phyloP scores from a whole-genome alignment of 257 asterid genomes.

The Scutellaria barbata region DNA sequence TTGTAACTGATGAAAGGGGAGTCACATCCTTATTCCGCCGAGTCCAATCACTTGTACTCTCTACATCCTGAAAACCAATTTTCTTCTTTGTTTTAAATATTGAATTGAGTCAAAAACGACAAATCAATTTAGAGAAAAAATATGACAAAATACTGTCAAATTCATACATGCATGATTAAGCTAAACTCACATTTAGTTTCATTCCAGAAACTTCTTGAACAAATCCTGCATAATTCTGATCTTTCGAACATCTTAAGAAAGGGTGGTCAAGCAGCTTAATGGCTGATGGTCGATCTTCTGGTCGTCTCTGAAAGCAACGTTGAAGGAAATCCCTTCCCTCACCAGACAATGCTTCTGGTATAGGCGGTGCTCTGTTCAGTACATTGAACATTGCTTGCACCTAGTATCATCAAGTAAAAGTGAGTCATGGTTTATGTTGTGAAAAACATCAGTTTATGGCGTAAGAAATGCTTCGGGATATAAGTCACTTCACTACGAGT shows the following conservation, averaged over 20 bases:
- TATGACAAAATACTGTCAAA: background rate
- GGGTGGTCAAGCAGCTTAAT: slow-evolving; percentile 66
- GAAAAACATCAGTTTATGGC: background rate
- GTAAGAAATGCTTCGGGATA: background rate
- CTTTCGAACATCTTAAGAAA: slow-evolving; percentile 55
- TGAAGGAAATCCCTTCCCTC: slow-evolving; percentile 84
- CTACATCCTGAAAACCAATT: slow-evolving; percentile 48
- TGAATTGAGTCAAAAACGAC: background rate
- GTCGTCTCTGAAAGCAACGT: slow-evolving; percentile 69
- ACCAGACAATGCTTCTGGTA: slow-evolving; percentile 68
- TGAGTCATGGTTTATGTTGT: background rate
- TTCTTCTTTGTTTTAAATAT: slow-evolving; percentile 6
- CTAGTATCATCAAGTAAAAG: slow-evolving; percentile 39
- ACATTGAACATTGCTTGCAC: slow-evolving; percentile 92
- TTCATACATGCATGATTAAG: slow-evolving; percentile 6
- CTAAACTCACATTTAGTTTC: slow-evolving; percentile 51
- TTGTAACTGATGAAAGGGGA: slow-evolving; percentile 43
- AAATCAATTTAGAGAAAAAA: no score
- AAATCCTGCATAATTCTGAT: slow-evolving; percentile 43
- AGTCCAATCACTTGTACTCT: slow-evolving; percentile 40
- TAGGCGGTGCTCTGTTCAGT: slow-evolving; percentile 68
- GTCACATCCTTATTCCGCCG: slow-evolving; percentile 42
- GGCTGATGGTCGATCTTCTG: slow-evolving; percentile 80
- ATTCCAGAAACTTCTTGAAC: slow-evolving; percentile 49
- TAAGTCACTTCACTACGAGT: background rate